Percentiles rank a stretch among this genome's conserved stretches.
These are phyloP conservation scores for Colletotrichum scovillei DNA, from an alignment of 2,329 filamentous ascomycete species.

Conservation along the genomic window DNA sequence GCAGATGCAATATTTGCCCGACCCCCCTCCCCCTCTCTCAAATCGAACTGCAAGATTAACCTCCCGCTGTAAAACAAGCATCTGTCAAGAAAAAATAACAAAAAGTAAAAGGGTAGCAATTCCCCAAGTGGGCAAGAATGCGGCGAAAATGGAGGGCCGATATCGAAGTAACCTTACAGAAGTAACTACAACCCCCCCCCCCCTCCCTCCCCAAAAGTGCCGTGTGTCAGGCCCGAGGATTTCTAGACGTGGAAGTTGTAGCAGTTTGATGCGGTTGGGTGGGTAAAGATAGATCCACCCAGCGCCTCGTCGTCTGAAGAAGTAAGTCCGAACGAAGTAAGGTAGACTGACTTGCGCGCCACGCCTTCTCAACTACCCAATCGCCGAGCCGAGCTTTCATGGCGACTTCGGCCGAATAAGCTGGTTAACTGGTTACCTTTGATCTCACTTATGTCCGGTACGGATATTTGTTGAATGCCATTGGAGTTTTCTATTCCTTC, in stretches of 20 bases:
- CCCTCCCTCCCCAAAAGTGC: not conserved
- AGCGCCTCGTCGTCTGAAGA: not conserved
- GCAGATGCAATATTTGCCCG: not conserved
- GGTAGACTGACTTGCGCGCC: not conserved
- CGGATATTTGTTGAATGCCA: not conserved
- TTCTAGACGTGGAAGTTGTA: not conserved
- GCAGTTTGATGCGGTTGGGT: not conserved
- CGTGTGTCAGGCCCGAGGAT: not conserved
- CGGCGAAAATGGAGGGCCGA: not conserved
- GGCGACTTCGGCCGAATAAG: not conserved
- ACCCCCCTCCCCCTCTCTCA: no score
- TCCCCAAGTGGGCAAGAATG: not conserved
- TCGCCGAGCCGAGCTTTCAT: constrained; percentile 8
- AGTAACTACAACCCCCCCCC: no score
- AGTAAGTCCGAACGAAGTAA: not conserved
- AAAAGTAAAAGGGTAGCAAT: not conserved
- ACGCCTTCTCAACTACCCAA: not conserved
- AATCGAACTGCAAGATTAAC: not conserved
- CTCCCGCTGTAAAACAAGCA: not conserved
- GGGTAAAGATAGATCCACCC: not conserved
- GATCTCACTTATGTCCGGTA: not conserved
- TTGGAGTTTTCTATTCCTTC: not conserved
- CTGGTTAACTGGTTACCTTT: not conserved
- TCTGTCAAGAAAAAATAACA: not conserved
- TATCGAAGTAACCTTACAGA: no score